Percentiles rank a stretch among this genome's conserved stretches.
These are phyloP conservation scores for Castanea sativa DNA, from an alignment of 306 rosid genomes.

Conservation along the genomic window DNA sequence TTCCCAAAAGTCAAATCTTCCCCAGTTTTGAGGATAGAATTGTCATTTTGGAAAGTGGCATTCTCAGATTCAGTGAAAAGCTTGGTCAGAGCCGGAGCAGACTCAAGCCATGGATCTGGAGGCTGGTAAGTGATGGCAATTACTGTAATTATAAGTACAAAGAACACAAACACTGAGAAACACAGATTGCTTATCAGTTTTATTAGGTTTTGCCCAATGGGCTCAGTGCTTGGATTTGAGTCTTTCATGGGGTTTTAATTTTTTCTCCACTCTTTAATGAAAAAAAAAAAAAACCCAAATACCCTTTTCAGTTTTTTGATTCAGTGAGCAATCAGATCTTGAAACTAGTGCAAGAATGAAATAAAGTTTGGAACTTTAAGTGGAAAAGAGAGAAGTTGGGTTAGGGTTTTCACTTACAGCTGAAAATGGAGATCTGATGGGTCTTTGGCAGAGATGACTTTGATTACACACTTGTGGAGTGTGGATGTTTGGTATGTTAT, in stretches of 20 bases:
- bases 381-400: not conserved
- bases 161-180: slow-evolving; percentile 82
- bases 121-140: slow-evolving; percentile 97
- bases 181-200: slow-evolving; percentile 85
- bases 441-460: not conserved
- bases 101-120: slow-evolving; percentile 97
- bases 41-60: slow-evolving; percentile 80
- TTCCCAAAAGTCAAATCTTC: slow-evolving; percentile 53
- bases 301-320: not conserved
- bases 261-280: not conserved
- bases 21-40: slow-evolving; percentile 75
- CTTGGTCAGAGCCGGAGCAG: slow-evolving; percentile 83
- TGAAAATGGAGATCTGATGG: not conserved
- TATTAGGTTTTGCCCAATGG: slow-evolving; percentile 80
- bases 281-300: not conserved
- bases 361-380: not conserved
- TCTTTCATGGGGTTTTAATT: slow-evolving; percentile 52
- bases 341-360: not conserved
- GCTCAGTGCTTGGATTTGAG: slow-evolving; percentile 54
- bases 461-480: no score
- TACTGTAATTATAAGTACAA: slow-evolving; percentile 81
- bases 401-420: not conserved
- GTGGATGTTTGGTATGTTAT: not conserved
- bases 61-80: slow-evolving; percentile 74
- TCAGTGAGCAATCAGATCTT: not conserved